phyloP scores from a whole-genome alignment of 2,329 filamentous ascomycete species.

The Aspergillus cejpii region DNA sequence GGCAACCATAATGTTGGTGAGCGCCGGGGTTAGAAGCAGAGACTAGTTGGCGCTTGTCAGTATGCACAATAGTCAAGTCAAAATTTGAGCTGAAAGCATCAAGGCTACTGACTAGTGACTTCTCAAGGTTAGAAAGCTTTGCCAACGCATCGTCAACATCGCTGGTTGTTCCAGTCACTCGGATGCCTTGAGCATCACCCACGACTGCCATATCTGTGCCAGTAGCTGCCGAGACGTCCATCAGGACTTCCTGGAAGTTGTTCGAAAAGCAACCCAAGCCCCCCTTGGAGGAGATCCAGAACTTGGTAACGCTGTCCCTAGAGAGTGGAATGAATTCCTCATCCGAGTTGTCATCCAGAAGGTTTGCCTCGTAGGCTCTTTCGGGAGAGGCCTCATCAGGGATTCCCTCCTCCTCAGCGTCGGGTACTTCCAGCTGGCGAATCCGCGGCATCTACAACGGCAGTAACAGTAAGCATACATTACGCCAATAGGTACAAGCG shows the following conservation, averaged over 20 bases:
- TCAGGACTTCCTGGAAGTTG: constrained; percentile 16
- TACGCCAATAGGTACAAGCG: not conserved
- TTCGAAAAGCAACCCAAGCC: constrained; percentile 22
- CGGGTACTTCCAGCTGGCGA: constrained; percentile 21
- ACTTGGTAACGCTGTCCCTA: constrained; percentile 12
- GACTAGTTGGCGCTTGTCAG: constrained; percentile 13
- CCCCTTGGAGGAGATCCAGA: constrained; percentile 20
- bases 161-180: constrained; percentile 19
- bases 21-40: constrained; percentile 11
- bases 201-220: constrained; percentile 23
- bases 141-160: constrained; percentile 27
- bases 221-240: constrained; percentile 21
- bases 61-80: not conserved
- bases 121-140: constrained; percentile 25
- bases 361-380: constrained; percentile 2
- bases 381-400: not conserved
- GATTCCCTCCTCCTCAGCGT: constrained; percentile 6
- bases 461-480: not conserved
- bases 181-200: constrained; percentile 19
- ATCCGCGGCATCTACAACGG: constrained; percentile 23
- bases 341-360: constrained; percentile 15
- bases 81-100: no score
- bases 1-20: constrained; percentile 18
- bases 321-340: constrained; percentile 12
- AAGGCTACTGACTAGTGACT: constrained; percentile 22